Evolutionary conservation across 768 basidiomycete genomes (phyloP), one percentile per base, ranked within the genome.

Genomic region (Xerocomellus dryophilus): DNA sequence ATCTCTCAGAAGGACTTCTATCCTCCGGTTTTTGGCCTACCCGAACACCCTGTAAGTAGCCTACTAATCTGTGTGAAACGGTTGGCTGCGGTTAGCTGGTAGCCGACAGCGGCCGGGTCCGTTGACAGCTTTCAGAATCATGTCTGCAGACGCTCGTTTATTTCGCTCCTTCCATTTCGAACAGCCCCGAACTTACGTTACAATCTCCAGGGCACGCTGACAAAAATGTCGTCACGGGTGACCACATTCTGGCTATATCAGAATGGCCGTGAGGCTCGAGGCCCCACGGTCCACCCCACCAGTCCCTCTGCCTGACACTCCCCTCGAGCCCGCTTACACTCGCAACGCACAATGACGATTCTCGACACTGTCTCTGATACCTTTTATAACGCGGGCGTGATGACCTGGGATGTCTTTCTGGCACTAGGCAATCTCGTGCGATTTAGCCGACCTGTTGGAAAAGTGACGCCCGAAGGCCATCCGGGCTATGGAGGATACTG

Each of bases 401-500:
- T 63, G 17, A 31, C 48, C 15, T 66, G 63, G 65, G 65, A 66
- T n/a, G 41, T 51, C 44, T 23, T 63, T 20, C 21, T 66, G 35
- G 40, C 66, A 10, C 23, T 68, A 0, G 56, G 49, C 12, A 66
- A 66, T 15, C 41, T 67, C 31, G 54, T 63, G 7, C 51, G 29
- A 3, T 61, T 53, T 21, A 67, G 47, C 15, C 67, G 61, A 1
- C 63, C 63, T 2, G 66, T 75, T 4, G 87, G 86, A 0, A 73
- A 75, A 29, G 82, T 88, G 38, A 80, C 80, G 0, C 81, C 80
- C 1, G 67, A 71, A 27, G 83, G 83, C 0, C 70, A 76, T 47
- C 78, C 81, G 3, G 86, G 85, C 0, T 77, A 71, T 44, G 80
- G 75, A n/a, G 86, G 88, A 0, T 66, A 77, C 47, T 91, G 89